Conservation (phyloP, 352 stramenopile genomes). For the Albugo candida region DNA sequence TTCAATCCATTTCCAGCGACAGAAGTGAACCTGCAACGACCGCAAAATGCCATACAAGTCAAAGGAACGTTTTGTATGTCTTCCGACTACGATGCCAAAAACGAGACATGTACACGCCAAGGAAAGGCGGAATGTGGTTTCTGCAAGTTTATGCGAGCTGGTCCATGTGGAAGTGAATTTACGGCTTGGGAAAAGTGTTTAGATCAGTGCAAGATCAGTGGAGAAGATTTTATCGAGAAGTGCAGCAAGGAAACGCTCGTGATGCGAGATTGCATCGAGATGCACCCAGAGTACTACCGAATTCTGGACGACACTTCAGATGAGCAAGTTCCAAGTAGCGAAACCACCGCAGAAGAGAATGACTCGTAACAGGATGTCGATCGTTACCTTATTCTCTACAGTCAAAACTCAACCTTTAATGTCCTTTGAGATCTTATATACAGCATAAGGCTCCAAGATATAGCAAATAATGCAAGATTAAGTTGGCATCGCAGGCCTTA, state of each 20-base stretch:
- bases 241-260: conserved; percentile 55
- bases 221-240: conserved; percentile 59
- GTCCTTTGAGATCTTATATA: no score
- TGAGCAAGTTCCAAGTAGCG: conserved; percentile 13
- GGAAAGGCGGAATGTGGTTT: conserved; percentile 73
- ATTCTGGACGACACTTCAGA: conserved; percentile 41
- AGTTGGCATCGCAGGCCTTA: no score
- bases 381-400: no score
- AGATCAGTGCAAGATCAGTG: conserved; percentile 43
- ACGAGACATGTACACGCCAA: conserved; percentile 22
- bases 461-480: no score
- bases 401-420: no score
- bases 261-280: conserved; percentile 70
- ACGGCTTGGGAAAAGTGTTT: conserved; percentile 69
- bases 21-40: conserved; percentile 17
- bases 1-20: conserved; percentile 63
- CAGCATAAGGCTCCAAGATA: no score
- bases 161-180: conserved; percentile 62
- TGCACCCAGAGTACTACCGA: conserved; percentile 78
- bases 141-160: conserved; percentile 83
- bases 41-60: conserved; percentile 14
- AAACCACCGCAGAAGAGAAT: conserved; percentile 2
- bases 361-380: neutral
- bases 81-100: conserved; percentile 35
- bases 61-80: conserved; percentile 45